Conservation (phyloP, 352 stramenopile species). For the Phytopythium kandeliae region DNA sequence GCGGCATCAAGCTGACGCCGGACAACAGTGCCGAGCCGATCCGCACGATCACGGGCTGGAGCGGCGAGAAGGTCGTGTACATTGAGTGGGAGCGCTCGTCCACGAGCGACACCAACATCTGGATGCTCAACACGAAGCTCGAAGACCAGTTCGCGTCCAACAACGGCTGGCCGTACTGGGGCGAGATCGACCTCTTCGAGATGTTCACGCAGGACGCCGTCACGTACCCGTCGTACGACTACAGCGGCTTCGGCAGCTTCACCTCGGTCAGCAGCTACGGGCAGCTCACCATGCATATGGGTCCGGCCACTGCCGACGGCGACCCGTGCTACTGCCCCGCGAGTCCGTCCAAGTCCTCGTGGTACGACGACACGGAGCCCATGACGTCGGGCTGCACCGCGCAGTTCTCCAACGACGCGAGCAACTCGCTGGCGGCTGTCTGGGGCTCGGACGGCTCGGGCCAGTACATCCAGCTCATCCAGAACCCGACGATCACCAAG, state of each 20-base stretch:
- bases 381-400: slow-evolving; percentile 65
- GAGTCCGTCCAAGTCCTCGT: slow-evolving; percentile 34
- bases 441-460: slow-evolving; percentile 54
- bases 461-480: slow-evolving; percentile 66
- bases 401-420: slow-evolving; percentile 51
- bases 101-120: slow-evolving; percentile 77
- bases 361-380: slow-evolving; percentile 48
- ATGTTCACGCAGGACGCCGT: slow-evolving; percentile 72
- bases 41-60: slow-evolving; percentile 54
- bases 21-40: slow-evolving; percentile 52
- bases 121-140: slow-evolving; percentile 81
- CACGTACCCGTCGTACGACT: slow-evolving; percentile 38
- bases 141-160: slow-evolving; percentile 42
- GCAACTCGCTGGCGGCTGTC: slow-evolving; percentile 64
- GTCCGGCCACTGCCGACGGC: slow-evolving; percentile 27
- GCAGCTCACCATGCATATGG: slow-evolving; percentile 72
- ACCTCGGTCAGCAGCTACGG: slow-evolving; percentile 46
- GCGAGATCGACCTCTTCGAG: slow-evolving; percentile 77
- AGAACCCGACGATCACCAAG: slow-evolving; percentile 61
- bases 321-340: slow-evolving; percentile 55
- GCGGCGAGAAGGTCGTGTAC: slow-evolving; percentile 64
- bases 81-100: slow-evolving; percentile 63
- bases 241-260: slow-evolving; percentile 32
- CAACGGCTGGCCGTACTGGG: slow-evolving; percentile 71
- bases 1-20: slow-evolving; percentile 47